phyloP scores from a whole-genome alignment of 202 grass and related monocot species.

The Brachypodium distachyon region DNA sequence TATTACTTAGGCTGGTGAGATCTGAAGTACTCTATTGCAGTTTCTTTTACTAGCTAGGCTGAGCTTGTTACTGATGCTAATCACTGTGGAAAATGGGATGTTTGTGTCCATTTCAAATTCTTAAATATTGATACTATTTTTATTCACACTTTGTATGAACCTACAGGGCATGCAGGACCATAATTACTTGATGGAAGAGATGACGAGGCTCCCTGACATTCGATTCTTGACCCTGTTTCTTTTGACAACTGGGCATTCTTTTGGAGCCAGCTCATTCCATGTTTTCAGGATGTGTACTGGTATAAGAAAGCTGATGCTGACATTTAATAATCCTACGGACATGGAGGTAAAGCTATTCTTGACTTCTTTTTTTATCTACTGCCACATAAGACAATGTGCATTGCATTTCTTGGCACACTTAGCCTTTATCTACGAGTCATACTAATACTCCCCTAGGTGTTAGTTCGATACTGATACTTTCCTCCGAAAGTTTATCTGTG shows the following conservation, averaged over 20 bases:
- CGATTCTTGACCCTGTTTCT: background rate
- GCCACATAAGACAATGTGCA: background rate
- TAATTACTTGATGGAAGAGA: background rate
- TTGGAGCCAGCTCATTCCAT: constrained; percentile 11
- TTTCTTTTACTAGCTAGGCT: background rate
- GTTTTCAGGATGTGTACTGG: constrained; percentile 9
- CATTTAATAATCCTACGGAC: background rate
- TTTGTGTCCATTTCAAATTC: background rate
- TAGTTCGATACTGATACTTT: background rate
- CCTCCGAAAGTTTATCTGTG: background rate
- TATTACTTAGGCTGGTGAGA: background rate
- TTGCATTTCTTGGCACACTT: background rate
- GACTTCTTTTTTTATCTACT: background rate
- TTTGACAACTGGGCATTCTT: background rate
- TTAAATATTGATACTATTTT: background rate
- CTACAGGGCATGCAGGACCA: background rate
- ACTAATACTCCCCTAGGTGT: background rate
- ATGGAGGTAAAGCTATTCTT: background rate
- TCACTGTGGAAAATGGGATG: background rate
- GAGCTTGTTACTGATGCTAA: background rate
- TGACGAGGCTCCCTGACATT: background rate
- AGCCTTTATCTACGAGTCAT: background rate
- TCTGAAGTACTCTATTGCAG: background rate
- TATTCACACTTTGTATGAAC: background rate
- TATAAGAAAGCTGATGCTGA: background rate